phyloP scores from a whole-genome alignment of 2,329 filamentous ascomycete genomes.

The Calonectria leucothoes region DNA sequence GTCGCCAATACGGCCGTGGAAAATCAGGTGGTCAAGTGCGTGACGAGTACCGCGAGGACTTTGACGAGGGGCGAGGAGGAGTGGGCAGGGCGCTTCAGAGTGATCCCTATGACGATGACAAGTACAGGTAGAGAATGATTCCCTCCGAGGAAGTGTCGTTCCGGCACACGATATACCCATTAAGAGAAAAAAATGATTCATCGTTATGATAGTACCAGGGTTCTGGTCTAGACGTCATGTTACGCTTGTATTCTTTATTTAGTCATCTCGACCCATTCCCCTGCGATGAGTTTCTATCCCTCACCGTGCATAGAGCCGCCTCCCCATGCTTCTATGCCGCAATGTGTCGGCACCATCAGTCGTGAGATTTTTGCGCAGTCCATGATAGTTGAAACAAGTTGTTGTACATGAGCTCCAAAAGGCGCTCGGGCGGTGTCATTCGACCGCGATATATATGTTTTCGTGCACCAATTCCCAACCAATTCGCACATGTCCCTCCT shows the following conservation, averaged over 20 bases:
- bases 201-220: slow-evolving; percentile 16
- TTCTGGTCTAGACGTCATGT: slow-evolving; percentile 15
- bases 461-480: slow-evolving; percentile 36
- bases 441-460: slow-evolving; percentile 18
- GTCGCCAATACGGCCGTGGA: slow-evolving; percentile 93
- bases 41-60: slow-evolving; percentile 98
- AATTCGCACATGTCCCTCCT: slow-evolving; percentile 21
- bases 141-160: slow-evolving; percentile 1
- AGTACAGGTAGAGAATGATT: slow-evolving; percentile 26
- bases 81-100: slow-evolving; percentile 80
- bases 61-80: slow-evolving; percentile 92
- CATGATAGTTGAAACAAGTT: slow-evolving; percentile 42
- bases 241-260: slow-evolving; percentile 5
- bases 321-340: slow-evolving; percentile 14
- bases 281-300: slow-evolving; percentile 30
- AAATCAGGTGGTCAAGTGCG: slow-evolving; percentile 97
- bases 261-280: not conserved
- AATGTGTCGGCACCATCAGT: slow-evolving; percentile 25
- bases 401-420: slow-evolving; percentile 43
- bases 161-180: slow-evolving; percentile 44
- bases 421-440: slow-evolving; percentile 33
- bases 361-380: slow-evolving; percentile 36
- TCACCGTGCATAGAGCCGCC: slow-evolving; percentile 27
- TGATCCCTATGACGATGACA: slow-evolving; percentile 61
- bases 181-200: slow-evolving; percentile 18